phyloP scores from a whole-genome alignment of 345 rosid genomes.

The Eucalyptus curtisii region DNA sequence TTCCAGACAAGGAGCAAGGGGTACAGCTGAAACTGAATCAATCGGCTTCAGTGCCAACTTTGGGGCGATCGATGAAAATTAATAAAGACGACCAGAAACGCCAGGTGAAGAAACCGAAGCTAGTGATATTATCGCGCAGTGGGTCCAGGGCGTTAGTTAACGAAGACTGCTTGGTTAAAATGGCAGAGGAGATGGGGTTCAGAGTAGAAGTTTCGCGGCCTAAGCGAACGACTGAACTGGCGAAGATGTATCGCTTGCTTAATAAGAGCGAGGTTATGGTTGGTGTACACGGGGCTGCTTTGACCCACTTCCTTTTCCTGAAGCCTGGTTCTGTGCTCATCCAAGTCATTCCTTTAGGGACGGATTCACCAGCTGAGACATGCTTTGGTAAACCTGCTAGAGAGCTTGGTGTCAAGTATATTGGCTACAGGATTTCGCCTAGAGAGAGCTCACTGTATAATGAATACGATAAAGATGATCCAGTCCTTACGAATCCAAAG shows the following conservation, averaged over 20 bases:
- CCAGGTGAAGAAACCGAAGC: slow-evolving; percentile 31
- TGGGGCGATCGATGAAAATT: neutral
- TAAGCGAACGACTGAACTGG: slow-evolving; percentile 38
- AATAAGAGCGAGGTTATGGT: slow-evolving; percentile 68
- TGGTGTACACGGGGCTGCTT: slow-evolving; percentile 90
- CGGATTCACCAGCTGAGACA: slow-evolving; percentile 72
- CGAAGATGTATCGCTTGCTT: slow-evolving; percentile 38
- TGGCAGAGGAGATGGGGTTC: slow-evolving; percentile 56
- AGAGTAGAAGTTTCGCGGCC: slow-evolving; percentile 46
- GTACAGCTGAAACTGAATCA: slow-evolving; percentile 10
- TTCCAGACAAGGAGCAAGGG: slow-evolving; percentile 23
- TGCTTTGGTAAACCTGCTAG: slow-evolving; percentile 71
- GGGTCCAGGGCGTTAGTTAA: slow-evolving; percentile 58
- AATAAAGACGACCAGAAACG: neutral
- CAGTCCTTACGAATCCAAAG: slow-evolving; percentile 48
- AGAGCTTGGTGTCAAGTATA: slow-evolving; percentile 60
- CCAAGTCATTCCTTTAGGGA: slow-evolving; percentile 71
- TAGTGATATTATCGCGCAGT: slow-evolving; percentile 53
- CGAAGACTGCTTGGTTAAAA: slow-evolving; percentile 35
- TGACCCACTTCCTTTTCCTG: slow-evolving; percentile 79
- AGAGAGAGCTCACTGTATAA: slow-evolving; percentile 60
- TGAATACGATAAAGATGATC: slow-evolving; percentile 38
- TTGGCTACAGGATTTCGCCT: slow-evolving; percentile 44
- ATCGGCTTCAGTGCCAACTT: slow-evolving; percentile 2
- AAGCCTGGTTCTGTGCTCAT: slow-evolving; percentile 57